Percentiles rank a stretch among this genome's conserved stretches.
These are phyloP conservation scores for Domatiomyces catenatus DNA, from an alignment of 2,329 filamentous ascomycete genomes.

Conservation along the genomic window DNA sequence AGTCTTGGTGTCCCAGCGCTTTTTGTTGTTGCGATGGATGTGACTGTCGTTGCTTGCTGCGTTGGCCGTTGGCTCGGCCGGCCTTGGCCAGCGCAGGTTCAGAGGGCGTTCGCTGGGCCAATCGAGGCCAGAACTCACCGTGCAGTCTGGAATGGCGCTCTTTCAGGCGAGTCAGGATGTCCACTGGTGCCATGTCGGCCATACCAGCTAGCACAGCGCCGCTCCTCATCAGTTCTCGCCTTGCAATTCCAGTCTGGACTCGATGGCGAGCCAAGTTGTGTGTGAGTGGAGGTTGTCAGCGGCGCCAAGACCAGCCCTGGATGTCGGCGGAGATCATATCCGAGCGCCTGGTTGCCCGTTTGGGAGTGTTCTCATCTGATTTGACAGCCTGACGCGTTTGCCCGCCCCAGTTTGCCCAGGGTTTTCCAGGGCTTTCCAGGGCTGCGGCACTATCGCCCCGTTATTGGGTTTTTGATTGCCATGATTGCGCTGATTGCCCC, in stretches of 20 bases:
- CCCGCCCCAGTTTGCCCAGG: too few relatives aligned
- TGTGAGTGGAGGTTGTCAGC: background rate
- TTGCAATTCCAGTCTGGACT: background rate
- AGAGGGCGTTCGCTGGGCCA: slow-evolving; percentile 3
- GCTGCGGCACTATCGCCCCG: too few relatives aligned
- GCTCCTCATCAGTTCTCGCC: background rate
- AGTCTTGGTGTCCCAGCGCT: background rate
- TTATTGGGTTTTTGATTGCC: background rate
- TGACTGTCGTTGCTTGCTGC: too few relatives aligned
- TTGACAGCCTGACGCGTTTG: background rate
- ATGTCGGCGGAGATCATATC: background rate
- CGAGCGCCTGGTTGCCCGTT: background rate
- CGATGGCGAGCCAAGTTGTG: background rate
- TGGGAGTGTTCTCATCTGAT: background rate
- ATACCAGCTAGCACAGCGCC: background rate
- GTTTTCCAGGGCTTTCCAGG: background rate
- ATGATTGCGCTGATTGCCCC: too few relatives aligned
- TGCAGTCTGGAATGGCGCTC: slow-evolving; percentile 10
- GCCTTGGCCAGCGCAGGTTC: background rate
- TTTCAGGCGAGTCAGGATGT: slow-evolving; percentile 7
- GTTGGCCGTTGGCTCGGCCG: too few relatives aligned
- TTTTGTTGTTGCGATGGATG: background rate
- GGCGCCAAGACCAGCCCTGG: background rate
- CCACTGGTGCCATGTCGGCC: slow-evolving; percentile 8
- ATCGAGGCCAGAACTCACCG: slow-evolving; percentile 12